These are phyloP conservation scores for Leccinum imitatum DNA, from an alignment of 768 basidiomycete genomes.

Conservation along the genomic window DNA sequence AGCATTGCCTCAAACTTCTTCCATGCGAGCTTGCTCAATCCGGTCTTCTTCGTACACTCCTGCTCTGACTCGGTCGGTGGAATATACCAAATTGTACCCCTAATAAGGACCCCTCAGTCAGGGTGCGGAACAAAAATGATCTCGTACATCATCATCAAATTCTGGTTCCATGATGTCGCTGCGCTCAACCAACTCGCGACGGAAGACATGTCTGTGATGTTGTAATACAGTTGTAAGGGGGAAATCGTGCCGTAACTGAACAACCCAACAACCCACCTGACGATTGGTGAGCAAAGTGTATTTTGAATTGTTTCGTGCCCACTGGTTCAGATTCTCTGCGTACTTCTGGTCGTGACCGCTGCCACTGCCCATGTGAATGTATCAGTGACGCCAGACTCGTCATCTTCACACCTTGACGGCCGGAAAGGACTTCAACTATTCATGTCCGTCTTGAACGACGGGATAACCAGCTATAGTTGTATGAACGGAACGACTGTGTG, in stretches of 20 bases:
- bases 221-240: constrained; percentile 27
- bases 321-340: too few species aligned
- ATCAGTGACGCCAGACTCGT: too few species aligned
- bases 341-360: too few species aligned
- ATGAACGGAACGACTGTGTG: constrained; percentile 25
- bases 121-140: constrained; percentile 3
- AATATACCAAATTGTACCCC: constrained; percentile 87
- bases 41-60: constrained; percentile 74
- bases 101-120: constrained; percentile 31
- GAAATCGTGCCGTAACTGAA: not conserved
- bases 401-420: too few species aligned
- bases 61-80: constrained; percentile 93
- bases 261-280: constrained; percentile 38
- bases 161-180: constrained; percentile 56
- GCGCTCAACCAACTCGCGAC: constrained; percentile 60
- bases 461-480: constrained; percentile 27
- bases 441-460: too few species aligned
- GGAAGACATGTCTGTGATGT: constrained; percentile 37
- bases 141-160: constrained; percentile 75
- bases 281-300: constrained; percentile 33
- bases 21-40: constrained; percentile 75
- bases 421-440: too few species aligned
- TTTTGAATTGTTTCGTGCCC: too few species aligned
- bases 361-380: too few species aligned
- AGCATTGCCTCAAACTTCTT: constrained; percentile 90